These are phyloP conservation scores for Senecio squalidus DNA, from an alignment of 140 eudicot genomes.

Conservation along the genomic window DNA sequence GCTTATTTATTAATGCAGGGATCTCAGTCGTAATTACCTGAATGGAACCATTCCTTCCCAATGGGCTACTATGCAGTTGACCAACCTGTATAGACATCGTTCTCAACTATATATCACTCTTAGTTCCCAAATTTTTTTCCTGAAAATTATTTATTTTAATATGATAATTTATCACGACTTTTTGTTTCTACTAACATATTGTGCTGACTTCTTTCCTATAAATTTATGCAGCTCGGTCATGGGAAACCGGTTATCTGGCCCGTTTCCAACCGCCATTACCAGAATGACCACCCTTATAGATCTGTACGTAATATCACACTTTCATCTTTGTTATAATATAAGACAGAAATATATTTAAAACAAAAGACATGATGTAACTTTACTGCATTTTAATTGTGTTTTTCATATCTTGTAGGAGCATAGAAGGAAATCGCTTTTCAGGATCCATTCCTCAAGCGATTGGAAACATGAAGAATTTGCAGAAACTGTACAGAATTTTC, in stretches of 20 bases:
- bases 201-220: not conserved
- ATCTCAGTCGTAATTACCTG: conserved; percentile 73
- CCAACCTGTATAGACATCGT: conserved; percentile 54
- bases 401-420: conserved; percentile 53
- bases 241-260: conserved; percentile 85
- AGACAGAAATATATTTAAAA: not conserved
- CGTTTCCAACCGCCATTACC: conserved; percentile 63
- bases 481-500: conserved; percentile 52
- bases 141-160: not conserved
- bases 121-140: not conserved
- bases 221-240: conserved; percentile 61
- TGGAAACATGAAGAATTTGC: conserved; percentile 50
- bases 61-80: conserved; percentile 63
- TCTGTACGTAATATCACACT: conserved; percentile 48
- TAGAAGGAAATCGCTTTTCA: conserved; percentile 67
- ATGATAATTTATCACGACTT: not conserved
- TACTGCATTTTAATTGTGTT: conserved; percentile 8
- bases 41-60: conserved; percentile 61
- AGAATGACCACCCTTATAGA: conserved; percentile 56
- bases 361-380: not conserved
- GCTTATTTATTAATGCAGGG: conserved; percentile 44
- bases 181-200: not conserved
- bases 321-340: conserved; percentile 1
- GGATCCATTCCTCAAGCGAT: conserved; percentile 60
- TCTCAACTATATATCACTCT: conserved; percentile 11